Base-by-base conservation (phyloP, 768 basidiomycete species). In the Naganishia randhawae region DNA sequence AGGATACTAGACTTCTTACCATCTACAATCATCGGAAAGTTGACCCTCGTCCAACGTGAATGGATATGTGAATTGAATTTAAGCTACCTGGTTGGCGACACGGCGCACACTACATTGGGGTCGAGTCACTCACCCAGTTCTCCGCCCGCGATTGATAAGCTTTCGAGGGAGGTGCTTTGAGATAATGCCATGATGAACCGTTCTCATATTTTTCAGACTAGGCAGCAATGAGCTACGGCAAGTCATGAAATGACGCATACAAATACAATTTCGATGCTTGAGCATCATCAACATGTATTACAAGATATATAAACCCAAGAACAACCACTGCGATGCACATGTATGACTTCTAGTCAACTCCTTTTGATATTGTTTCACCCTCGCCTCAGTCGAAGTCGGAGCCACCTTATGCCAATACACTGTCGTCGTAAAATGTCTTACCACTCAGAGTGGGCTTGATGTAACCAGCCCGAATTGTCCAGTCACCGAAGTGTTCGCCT, bases 401-500 rank as follows among this genome's bases (percentile, higher is more conserved):
- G 54, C 19, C 33, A 32, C n/a, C 37, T 45, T 63, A 70, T 66
- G 69, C 69, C 45, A 70, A 54, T 19, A 70, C 69, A 19, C 72
- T 85, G 19, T 85, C 82, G 52, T 91, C 89, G 79, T 94, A 96
- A 89, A 92, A 97, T 54, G 86, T 83, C 73, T 85, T 89, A 19
- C 94, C 94, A 41, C 87, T 85, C 1, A 86, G 89, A 0, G 91
- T 93, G 1, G 89, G 85, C 39, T 90, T 85, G 72, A 98, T 92
- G 75, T 94, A 92, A 50, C 94, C 92, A 29, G 86, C 89, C 53
- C 95, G 85, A 71, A 99, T 89, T 35, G 91, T 91, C 78, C 90
- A 99, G 80, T 98, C 96, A 35, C 96, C 96, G 75, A 99, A 98
- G 66, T 83, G 88, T 81, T 99, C 96, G 33, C 91, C 92, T 10